Conservation (phyloP, 257 asterid species). For the Solanum chaucha region DNA sequence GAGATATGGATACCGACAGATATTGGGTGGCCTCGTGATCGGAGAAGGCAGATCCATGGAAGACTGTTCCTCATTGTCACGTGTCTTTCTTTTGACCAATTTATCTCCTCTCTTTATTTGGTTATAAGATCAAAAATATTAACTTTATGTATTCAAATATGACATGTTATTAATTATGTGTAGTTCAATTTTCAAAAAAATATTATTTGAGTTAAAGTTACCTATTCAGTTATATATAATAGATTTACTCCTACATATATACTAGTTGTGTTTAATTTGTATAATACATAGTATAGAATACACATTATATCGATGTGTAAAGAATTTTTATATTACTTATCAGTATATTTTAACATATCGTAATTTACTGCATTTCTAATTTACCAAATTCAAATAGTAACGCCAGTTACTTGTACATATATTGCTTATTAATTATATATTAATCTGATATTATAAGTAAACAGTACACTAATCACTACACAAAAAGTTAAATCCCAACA, state of each 20-base stretch:
- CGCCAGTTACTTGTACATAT: not conserved
- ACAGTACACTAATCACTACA: not conserved
- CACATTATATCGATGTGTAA: not conserved
- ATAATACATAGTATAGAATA: not conserved
- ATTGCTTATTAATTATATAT: not conserved
- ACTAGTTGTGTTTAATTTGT: not conserved
- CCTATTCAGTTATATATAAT: not conserved
- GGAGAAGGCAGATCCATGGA: conserved; percentile 93
- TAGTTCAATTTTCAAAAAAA: not conserved
- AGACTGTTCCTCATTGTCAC: conserved; percentile 93
- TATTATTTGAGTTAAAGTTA: not conserved
- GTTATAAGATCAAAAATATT: not conserved
- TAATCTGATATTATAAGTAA: not conserved
- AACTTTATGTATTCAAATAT: not conserved
- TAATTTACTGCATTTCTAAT: not conserved
- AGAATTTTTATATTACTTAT: not conserved
- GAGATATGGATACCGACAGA: conserved; percentile 34
- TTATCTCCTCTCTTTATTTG: not conserved
- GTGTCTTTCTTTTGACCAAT: conserved; percentile 63
- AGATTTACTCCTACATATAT: not conserved
- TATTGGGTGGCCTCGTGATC: conserved; percentile 78
- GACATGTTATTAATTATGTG: not conserved
- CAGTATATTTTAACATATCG: not conserved
- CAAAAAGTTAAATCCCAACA: not conserved
- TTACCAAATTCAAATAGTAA: not conserved